phyloP scores from a whole-genome alignment of 495 filamentous ascomycete species.

The Hypoxylon cercidicola region DNA sequence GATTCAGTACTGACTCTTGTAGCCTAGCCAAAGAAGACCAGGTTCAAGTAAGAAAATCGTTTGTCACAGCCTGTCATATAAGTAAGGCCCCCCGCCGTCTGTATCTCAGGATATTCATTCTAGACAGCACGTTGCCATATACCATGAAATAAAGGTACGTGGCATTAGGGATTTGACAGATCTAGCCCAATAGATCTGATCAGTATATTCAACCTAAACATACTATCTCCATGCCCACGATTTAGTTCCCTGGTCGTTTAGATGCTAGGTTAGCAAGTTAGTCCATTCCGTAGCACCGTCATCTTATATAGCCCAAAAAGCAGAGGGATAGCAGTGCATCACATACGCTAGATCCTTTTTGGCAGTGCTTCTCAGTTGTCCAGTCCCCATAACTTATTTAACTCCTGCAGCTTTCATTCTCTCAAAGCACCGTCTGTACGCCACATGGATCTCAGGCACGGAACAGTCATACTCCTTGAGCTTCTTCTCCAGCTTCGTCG shows the following conservation, averaged over 20 bases:
- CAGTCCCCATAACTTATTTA: conserved; percentile 46
- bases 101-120: not conserved
- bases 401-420: conserved; percentile 69
- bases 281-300: not conserved
- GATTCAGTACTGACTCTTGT: no score
- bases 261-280: not conserved
- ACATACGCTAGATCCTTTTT: conserved; percentile 11
- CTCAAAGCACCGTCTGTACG: conserved; percentile 69
- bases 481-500: conserved; percentile 68
- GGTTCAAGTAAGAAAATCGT: no score
- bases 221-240: not conserved
- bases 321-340: not conserved
- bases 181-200: not conserved
- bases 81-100: not conserved
- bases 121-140: not conserved
- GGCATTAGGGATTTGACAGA: not conserved
- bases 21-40: no score
- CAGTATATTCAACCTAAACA: not conserved
- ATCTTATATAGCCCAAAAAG: not conserved
- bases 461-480: conserved; percentile 67
- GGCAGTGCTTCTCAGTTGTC: conserved; percentile 7
- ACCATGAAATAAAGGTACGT: not conserved
- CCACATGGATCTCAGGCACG: conserved; percentile 70
- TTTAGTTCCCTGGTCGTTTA: not conserved
- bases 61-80: no score